Evolutionary conservation across 2,329 filamentous ascomycete species (phyloP), one percentile per base, ranked within the genome.

Genomic region (Ceratocystis alfenasii): DNA sequence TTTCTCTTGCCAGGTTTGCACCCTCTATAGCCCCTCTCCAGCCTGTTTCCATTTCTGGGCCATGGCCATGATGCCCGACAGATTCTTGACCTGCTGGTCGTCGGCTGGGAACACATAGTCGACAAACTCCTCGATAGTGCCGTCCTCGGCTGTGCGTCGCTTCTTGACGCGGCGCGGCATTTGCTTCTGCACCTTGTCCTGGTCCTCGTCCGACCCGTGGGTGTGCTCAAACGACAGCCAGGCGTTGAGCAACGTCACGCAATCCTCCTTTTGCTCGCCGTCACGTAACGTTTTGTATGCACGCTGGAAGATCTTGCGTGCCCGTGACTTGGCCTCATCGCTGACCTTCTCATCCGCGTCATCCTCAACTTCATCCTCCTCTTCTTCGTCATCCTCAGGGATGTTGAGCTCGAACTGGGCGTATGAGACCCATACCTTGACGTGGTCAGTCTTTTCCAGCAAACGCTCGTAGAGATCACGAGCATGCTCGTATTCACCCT

Each of bases 361-460:
- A 25, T 83, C 83, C 3, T 80, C 80, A 2, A 80, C 80, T 8
- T 81, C 81, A 25, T 82, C 79, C 10, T 78, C 77, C 3, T 76
- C 78, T 10, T 80, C 86, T 53, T 83, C 82, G 61, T 84, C 82
- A 64, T 84, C 83, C 66, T 95, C 91, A 57, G 91, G 90, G 0
- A 96, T 86, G 74, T 94, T 93, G 78, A 97, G 90, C 76, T 99
- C 94, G 73, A 99, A 97, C 75, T 95, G 89, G n/a, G 94, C 94
- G 77, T 93, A 99, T 75, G 89, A 93, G 75, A 94, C 95, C 94
- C 94, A 99, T 68, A 99, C 94, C 80, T 97, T 99, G 80, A 96
- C 91, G 73, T 99, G 94, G 72, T 94, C 87, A n/a, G 94, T 96
- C 84, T 95, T 96, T 72, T 90, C 81, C 55, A 99, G 82, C 12